These are phyloP conservation scores for Eucalyptus urophylla DNA, from an alignment of 345 rosid genomes.

Conservation along the genomic window DNA sequence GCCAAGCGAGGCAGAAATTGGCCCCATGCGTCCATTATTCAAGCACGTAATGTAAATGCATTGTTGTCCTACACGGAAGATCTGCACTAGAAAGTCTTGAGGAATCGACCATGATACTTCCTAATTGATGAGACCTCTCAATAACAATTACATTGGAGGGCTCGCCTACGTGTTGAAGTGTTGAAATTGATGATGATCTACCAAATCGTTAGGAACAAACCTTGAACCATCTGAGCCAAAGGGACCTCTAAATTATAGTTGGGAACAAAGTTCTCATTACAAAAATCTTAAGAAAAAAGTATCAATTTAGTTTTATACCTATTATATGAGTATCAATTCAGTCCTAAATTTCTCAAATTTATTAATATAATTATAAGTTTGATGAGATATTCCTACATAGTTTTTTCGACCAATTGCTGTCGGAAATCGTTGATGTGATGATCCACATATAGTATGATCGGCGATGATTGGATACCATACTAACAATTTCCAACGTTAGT, in stretches of 20 bases:
- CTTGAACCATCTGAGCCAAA: not conserved
- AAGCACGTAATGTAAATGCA: not conserved
- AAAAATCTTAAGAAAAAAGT: too few species aligned
- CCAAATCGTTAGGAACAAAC: not conserved
- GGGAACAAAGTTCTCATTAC: not conserved
- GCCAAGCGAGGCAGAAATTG: not conserved
- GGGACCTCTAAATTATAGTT: too few species aligned
- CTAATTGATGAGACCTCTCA: not conserved
- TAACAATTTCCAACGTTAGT: too few species aligned
- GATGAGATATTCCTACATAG: too few species aligned
- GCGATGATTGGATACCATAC: too few species aligned
- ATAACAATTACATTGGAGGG: not conserved
- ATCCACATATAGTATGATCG: rapidly evolving
- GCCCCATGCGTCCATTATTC: not conserved
- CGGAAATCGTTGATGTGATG: too few species aligned
- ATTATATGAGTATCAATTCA: too few species aligned
- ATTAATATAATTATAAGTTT: too few species aligned
- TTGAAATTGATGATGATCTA: too few species aligned
- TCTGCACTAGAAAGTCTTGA: not conserved
- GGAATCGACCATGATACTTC: not conserved
- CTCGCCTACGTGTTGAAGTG: not conserved
- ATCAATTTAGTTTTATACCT: too few species aligned
- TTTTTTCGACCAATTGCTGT: too few species aligned
- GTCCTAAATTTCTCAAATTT: too few species aligned
- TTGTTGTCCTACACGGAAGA: not conserved